A percentile compares a stretch with the other conserved stretches of the same genome.
Conservation (phyloP, 2,329 filamentous ascomycete genomes). For the Coniochaeta sp. region DNA sequence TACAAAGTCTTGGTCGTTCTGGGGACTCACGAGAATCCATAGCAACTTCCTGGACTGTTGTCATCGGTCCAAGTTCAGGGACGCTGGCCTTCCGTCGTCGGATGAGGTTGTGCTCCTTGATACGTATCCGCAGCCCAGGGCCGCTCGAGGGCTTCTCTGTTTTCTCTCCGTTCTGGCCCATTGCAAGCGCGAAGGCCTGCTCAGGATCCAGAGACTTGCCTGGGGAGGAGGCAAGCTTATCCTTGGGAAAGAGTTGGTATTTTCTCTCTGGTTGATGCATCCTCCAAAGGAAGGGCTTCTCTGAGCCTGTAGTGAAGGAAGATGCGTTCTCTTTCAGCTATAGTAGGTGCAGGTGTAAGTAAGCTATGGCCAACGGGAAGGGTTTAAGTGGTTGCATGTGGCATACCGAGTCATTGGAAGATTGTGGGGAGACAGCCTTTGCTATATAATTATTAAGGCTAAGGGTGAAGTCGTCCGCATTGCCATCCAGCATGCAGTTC, state of each 20-base stretch:
- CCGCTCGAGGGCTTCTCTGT: slow-evolving; percentile 29
- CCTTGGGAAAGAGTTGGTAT: slow-evolving; percentile 54
- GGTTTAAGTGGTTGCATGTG: slow-evolving; percentile 20
- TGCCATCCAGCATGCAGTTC: slow-evolving; percentile 45
- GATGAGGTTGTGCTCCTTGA: slow-evolving; percentile 49
- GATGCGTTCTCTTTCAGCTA: slow-evolving; percentile 17
- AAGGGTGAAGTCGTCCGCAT: slow-evolving; percentile 29
- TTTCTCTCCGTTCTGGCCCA: slow-evolving; percentile 30
- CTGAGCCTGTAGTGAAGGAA: slow-evolving; percentile 21
- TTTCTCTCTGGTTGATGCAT: slow-evolving; percentile 52
- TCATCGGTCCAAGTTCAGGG: slow-evolving; percentile 59
- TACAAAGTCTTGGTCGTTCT: neutral
- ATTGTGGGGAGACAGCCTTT: slow-evolving; percentile 37
- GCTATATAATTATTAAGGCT: slow-evolving; percentile 41
- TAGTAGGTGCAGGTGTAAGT: slow-evolving; percentile 5
- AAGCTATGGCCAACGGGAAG: slow-evolving; percentile 3
- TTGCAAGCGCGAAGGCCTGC: slow-evolving; percentile 36
- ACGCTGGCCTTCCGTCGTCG: slow-evolving; percentile 57
- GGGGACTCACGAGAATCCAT: slow-evolving; percentile 62
- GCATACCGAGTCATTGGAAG: slow-evolving; percentile 37
- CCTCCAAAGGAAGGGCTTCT: slow-evolving; percentile 49
- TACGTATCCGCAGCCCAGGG: slow-evolving; percentile 39
- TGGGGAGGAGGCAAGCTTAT: slow-evolving; percentile 33
- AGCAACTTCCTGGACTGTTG: slow-evolving; percentile 56
- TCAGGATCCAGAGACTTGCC: slow-evolving; percentile 42